Conservation (phyloP, 495 filamentous ascomycete genomes). For the Aspergillus sparsus region DNA sequence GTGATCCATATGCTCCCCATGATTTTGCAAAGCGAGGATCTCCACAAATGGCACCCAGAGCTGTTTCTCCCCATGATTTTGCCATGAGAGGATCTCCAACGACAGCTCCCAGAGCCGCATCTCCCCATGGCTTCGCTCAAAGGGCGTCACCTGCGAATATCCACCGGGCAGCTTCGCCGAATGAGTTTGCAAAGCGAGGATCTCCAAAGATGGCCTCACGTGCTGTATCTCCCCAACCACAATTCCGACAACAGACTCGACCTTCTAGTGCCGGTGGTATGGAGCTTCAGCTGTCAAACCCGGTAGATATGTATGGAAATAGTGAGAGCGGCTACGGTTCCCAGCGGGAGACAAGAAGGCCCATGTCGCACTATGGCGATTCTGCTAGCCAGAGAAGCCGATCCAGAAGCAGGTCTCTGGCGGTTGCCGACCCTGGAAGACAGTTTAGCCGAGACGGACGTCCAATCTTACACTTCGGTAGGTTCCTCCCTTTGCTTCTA, state of each 20-base stretch:
- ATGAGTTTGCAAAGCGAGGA: slow-evolving; percentile 7
- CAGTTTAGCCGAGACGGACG: slow-evolving; percentile 85
- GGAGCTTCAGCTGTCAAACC: slow-evolving; percentile 75
- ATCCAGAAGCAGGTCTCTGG: slow-evolving; percentile 80
- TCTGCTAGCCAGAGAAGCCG: slow-evolving; percentile 48
- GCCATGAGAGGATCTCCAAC: slow-evolving; percentile 2
- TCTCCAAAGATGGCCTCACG: slow-evolving; percentile 40
- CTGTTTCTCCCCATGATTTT: slow-evolving; percentile 13
- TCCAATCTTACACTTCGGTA: slow-evolving; percentile 89
- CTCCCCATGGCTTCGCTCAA: slow-evolving; percentile 12
- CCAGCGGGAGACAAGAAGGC: slow-evolving; percentile 41
- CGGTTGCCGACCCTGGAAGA: slow-evolving; percentile 55
- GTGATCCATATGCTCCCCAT: slow-evolving; percentile 55
- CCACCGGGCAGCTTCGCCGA: slow-evolving; percentile 8
- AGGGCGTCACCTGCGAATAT: slow-evolving; percentile 2
- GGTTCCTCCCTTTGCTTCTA: slow-evolving; percentile 34
- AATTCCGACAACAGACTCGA: slow-evolving; percentile 59
- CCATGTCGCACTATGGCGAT: slow-evolving; percentile 65
- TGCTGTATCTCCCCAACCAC: slow-evolving; percentile 57
- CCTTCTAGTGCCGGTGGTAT: slow-evolving; percentile 71
- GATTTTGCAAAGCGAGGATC: slow-evolving; percentile 50
- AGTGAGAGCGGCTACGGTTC: slow-evolving; percentile 57
- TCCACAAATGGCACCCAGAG: slow-evolving; percentile 8
- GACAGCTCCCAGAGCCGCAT: slow-evolving; percentile 7
- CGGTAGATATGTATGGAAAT: slow-evolving; percentile 49